Percentiles rank a stretch among this genome's conserved stretches.
These are phyloP conservation scores for Cryomyces minteri DNA, from an alignment of 495 filamentous ascomycete genomes.

Conservation along the genomic window DNA sequence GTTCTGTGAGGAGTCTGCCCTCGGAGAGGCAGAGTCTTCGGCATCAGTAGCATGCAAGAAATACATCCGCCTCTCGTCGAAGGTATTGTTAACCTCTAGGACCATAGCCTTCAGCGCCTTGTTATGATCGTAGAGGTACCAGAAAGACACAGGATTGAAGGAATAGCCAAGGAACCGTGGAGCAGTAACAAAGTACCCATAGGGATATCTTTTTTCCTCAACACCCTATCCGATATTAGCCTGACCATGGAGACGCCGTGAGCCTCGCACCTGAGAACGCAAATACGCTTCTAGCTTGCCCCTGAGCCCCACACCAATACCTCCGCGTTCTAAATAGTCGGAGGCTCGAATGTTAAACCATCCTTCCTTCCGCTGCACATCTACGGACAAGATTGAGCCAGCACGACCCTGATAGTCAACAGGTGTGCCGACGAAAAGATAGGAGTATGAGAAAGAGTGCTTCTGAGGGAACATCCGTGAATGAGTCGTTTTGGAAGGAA, in stretches of 20 bases:
- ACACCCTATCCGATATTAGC: conserved; percentile 21
- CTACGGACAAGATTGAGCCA: conserved; percentile 34
- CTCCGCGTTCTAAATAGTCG: conserved; percentile 39
- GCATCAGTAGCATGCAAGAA: conserved; percentile 16
- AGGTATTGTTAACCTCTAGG: conserved; percentile 65
- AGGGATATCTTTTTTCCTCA: conserved; percentile 32
- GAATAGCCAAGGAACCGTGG: conserved; percentile 50
- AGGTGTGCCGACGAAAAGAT: conserved; percentile 47
- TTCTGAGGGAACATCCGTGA: conserved; percentile 39
- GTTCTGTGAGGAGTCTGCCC: not conserved
- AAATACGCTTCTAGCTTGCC: conserved; percentile 43
- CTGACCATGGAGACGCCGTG: conserved; percentile 6
- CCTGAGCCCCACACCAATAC: conserved; percentile 25
- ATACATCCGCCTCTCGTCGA: conserved; percentile 51
- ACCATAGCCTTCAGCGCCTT: conserved; percentile 46
- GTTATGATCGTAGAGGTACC: conserved; percentile 50
- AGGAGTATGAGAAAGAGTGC: conserved; percentile 47
- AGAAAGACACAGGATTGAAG: conserved; percentile 65
- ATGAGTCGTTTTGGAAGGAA: conserved; percentile 44
- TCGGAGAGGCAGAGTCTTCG: not conserved
- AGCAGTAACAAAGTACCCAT: conserved; percentile 51
- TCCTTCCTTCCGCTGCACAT: conserved; percentile 12
- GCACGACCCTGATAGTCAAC: conserved; percentile 36
- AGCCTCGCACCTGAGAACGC: conserved; percentile 22
- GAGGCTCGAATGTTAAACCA: conserved; percentile 40